Percentiles rank a stretch among this genome's conserved stretches.
Conservation (phyloP, 2,329 filamentous ascomycete genomes). For the Pyricularia pennisetigena region DNA sequence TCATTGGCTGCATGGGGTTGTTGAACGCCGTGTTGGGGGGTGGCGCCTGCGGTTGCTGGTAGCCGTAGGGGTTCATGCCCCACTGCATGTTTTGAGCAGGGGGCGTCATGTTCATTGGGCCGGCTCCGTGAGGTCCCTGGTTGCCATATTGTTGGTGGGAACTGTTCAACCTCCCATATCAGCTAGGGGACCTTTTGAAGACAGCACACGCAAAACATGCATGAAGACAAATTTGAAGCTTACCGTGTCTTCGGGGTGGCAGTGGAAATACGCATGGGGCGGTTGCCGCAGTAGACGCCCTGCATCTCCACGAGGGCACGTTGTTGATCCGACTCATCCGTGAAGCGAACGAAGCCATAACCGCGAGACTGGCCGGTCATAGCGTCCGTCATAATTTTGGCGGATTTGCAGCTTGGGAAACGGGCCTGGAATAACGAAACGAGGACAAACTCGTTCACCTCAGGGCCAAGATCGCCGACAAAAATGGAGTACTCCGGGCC, state of each 20-base stretch:
- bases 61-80: conserved; percentile 12
- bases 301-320: conserved; percentile 96
- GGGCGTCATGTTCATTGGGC: conserved; percentile 23
- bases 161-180: conserved; percentile 13
- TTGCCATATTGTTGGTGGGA: conserved; percentile 26
- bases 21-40: conserved; percentile 8
- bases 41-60: conserved; percentile 18
- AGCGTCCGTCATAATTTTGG: conserved; percentile 99
- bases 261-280: conserved; percentile 96
- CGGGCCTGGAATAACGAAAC: conserved; percentile 95
- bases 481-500: conserved; percentile 97
- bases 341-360: conserved; percentile 96
- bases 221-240: conserved; percentile 10
- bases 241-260: conserved; percentile 90
- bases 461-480: conserved; percentile 91
- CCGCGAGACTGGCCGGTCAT: conserved; percentile 96
- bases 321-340: conserved; percentile 91
- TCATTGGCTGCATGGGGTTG: conserved; percentile 51
- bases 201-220: neutral
- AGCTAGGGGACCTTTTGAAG: neutral
- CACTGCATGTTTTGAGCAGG: conserved; percentile 34
- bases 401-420: conserved; percentile 95
- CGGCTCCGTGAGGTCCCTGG: conserved; percentile 20
- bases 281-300: conserved; percentile 96
- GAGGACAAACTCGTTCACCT: conserved; percentile 97